Base-by-base conservation (phyloP, 345 rosid species). In the Acer saccharum region DNA sequence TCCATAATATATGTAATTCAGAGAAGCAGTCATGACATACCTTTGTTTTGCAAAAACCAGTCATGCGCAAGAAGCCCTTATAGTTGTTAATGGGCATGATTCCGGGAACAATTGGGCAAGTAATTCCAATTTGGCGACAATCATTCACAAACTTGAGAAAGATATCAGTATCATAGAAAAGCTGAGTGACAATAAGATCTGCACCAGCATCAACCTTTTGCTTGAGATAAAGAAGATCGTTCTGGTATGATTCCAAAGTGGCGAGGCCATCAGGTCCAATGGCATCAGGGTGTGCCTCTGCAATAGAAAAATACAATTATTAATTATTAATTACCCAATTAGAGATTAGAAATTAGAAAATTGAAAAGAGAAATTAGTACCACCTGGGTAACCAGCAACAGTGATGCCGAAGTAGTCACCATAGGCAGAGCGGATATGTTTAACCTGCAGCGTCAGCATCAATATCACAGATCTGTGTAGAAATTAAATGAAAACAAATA, bases 161-260 rank as follows among this genome's bases (percentile, higher is more conserved):
- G 27, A 90, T 83, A 65, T 96, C 97, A 63, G 98, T 96, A 81
- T 96, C 98, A 77, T 94, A 96, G 79, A 96, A 92, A 16, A 96
- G 86, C 75, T 96, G 98, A 7, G 97, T 91, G 5, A 94, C 72
- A 78, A 96, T 89, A 76, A 96, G 81, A 87, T 94, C 99, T 0
- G 98, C 99, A 76, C 99, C 98, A 4, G 99, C 97, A 89, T 96
- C 98, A 77, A 93, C 92, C 97, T 96, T 94, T 73, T 84, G 84
- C 90, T 96, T 94, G 83, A 96, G 80, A 80, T 96, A 96, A 64
- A 86, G 92, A 46, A 96, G 99, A 84, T 94, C 99, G 32, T 73
- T 94, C 79, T 82, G 90, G 68, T 94, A 96, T 80, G 87, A 80
- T 81, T 92, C 98, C 6, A 80, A 79, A 4, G 98, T 75, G 55